These are phyloP conservation scores for Cyberlindnera suaveolens DNA, from an alignment of 805 yeast species.

Conservation along the genomic window DNA sequence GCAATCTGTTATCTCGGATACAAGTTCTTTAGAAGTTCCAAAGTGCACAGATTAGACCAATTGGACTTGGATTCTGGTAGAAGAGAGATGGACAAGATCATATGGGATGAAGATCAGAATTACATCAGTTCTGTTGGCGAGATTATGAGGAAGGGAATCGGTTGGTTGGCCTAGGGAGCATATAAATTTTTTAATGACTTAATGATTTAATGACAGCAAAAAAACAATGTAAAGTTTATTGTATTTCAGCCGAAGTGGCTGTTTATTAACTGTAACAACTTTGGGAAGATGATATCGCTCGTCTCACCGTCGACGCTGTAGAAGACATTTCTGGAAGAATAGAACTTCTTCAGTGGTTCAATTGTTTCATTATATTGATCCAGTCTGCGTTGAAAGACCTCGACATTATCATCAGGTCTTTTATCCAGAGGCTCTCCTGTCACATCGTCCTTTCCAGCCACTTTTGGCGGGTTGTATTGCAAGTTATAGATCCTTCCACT, in stretches of 20 bases:
- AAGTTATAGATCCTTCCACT: constrained; percentile 86
- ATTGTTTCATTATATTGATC: constrained; percentile 53
- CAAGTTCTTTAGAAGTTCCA: constrained; percentile 54
- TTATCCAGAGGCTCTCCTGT: constrained; percentile 84
- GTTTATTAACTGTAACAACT: constrained; percentile 40
- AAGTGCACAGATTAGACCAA: constrained; percentile 62
- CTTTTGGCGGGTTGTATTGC: constrained; percentile 85
- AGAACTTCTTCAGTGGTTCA: constrained; percentile 61
- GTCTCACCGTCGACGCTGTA: constrained; percentile 65
- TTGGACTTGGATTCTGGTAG: constrained; percentile 81
- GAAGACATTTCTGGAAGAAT: constrained; percentile 42
- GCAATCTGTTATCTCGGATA: constrained; percentile 45
- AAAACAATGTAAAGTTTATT: no score
- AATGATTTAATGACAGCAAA: background rate
- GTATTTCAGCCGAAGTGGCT: constrained; percentile 19
- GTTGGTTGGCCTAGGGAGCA: constrained; percentile 25
- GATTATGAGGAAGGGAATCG: constrained; percentile 20
- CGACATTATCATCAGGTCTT: constrained; percentile 78
- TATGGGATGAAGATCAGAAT: constrained; percentile 70
- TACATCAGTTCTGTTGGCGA: constrained; percentile 29
- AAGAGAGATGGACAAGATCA: constrained; percentile 71
- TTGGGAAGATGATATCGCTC: constrained; percentile 78
- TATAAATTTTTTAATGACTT: background rate
- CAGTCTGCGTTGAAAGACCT: constrained; percentile 61
- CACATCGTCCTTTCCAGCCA: constrained; percentile 73